These are phyloP conservation scores for Fusarium albidum DNA, from an alignment of 2,329 filamentous ascomycete genomes.

Conservation along the genomic window DNA sequence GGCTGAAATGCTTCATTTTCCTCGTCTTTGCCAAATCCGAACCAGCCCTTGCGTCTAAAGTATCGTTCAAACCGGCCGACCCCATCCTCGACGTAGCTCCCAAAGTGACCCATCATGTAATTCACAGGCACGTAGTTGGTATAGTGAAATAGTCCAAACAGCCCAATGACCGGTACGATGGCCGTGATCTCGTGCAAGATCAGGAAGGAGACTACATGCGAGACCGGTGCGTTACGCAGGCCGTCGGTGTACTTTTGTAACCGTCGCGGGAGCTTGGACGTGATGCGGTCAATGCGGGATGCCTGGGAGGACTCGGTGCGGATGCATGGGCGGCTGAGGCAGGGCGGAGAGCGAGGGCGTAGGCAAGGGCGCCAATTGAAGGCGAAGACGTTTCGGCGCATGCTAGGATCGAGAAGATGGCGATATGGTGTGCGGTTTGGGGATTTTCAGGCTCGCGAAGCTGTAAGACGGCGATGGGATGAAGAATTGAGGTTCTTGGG, in stretches of 20 bases:
- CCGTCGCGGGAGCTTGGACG: slow-evolving; percentile 67
- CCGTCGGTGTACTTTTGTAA: slow-evolving; percentile 74
- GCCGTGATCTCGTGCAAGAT: slow-evolving; percentile 93
- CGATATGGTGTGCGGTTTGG: neutral
- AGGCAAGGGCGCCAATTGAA: slow-evolving; percentile 36
- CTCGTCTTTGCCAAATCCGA: slow-evolving; percentile 63
- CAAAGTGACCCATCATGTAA: slow-evolving; percentile 60
- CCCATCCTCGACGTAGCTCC: slow-evolving; percentile 64
- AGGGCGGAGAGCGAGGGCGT: slow-evolving; percentile 13
- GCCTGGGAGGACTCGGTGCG: slow-evolving; percentile 42
- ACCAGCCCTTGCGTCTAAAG: slow-evolving; percentile 82
- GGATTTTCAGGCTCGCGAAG: neutral
- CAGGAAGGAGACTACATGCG: slow-evolving; percentile 86
- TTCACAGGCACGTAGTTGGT: slow-evolving; percentile 73
- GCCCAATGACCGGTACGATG: slow-evolving; percentile 76
- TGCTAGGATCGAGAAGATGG: slow-evolving; percentile 4
- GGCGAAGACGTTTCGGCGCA: slow-evolving; percentile 37
- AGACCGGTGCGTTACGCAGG: slow-evolving; percentile 79
- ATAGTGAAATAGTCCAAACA: slow-evolving; percentile 83
- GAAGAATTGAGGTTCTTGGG: slow-evolving; percentile 1
- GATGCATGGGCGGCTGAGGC: slow-evolving; percentile 9
- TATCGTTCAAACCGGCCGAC: slow-evolving; percentile 80
- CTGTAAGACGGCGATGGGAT: neutral
- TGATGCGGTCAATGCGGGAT: slow-evolving; percentile 55
- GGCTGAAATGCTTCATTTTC: neutral